Evolutionary conservation across 768 basidiomycete genomes (phyloP), one percentile per base, ranked within the genome.

Genomic region (Multifurca ochricompacta): DNA sequence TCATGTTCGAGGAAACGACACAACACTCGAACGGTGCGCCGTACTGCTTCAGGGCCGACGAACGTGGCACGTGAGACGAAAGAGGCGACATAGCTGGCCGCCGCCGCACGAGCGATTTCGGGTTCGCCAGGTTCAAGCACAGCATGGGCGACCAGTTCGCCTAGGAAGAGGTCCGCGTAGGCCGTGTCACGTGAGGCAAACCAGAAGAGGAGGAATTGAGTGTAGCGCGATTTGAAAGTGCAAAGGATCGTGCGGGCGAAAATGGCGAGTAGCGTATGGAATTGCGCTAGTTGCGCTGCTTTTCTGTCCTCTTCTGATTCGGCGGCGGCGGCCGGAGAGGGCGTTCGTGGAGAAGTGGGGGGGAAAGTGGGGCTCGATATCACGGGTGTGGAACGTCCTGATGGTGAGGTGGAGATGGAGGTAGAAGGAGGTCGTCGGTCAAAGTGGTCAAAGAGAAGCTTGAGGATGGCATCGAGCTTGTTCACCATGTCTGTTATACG

Each of bases 171-270:
- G 67, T 99, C 95, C 41, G 87, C 79, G 62, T 92, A 96, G 57
- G 90, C 83, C 2, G 86, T 74, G 61, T 92, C 85, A 48, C 95
- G 83, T 0, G 95, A 97, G 19, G 93, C 79, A 65, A 85, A 91
- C 83, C 91, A 96, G 74, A 99, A 99, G 42, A 98, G 64, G 56
- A 99, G 79, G 71, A 99, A 99, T 64, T 98, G 96, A 13, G 92
- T 93, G 68, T 98, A 96, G 35, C 94, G 88, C 0, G 93, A 96
- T 64, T 94, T 93, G 74, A 96, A 96, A 2, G 96, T 98, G 35
- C 85, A 87, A 45, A 99, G 79, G 66, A 99, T 92, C 34, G 85
- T 85, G 36, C 91, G 82, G 67, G 96, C 91, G 64, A 99, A 99
- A 59, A 97, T 91, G 59, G 86, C 82, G 47, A 99, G 81, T 18